A percentile compares a stretch with the other conserved stretches of the same genome.
These are phyloP conservation scores for Quercus mongolica DNA, from an alignment of 306 rosid species.

Conservation along the genomic window DNA sequence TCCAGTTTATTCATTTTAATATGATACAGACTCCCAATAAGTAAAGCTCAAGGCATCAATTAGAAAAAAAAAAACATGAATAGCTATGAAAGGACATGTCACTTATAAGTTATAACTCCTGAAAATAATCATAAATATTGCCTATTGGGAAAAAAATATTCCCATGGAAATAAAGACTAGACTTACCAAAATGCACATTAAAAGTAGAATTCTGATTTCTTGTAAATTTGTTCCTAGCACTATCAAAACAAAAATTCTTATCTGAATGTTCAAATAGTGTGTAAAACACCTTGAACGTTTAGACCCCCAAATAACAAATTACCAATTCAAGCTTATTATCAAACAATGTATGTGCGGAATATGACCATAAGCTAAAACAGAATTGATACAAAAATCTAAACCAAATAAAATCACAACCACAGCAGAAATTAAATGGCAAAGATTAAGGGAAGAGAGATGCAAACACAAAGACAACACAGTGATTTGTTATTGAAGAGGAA, in stretches of 20 bases:
- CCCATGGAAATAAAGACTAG: not conserved
- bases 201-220: conserved; percentile 70
- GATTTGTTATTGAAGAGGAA: no score
- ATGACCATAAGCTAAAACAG: no score
- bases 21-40: not conserved
- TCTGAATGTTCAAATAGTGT: no score
- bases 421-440: no score
- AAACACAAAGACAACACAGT: no score
- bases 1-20: not conserved
- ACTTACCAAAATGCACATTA: conserved; percentile 73
- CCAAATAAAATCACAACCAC: no score
- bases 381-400: no score
- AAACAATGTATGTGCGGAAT: no score
- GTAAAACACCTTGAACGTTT: no score
- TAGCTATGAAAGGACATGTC: not conserved
- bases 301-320: no score
- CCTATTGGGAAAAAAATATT: not conserved
- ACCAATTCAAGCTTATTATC: no score
- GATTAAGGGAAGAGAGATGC: no score
- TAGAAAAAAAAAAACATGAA: not conserved
- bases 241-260: conserved; percentile 69
- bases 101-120: not conserved
- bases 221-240: conserved; percentile 71
- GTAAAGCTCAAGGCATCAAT: not conserved
- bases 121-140: not conserved